Evolutionary conservation across 768 basidiomycete genomes (phyloP).

Genomic region (Termitomyces sp.): DNA sequence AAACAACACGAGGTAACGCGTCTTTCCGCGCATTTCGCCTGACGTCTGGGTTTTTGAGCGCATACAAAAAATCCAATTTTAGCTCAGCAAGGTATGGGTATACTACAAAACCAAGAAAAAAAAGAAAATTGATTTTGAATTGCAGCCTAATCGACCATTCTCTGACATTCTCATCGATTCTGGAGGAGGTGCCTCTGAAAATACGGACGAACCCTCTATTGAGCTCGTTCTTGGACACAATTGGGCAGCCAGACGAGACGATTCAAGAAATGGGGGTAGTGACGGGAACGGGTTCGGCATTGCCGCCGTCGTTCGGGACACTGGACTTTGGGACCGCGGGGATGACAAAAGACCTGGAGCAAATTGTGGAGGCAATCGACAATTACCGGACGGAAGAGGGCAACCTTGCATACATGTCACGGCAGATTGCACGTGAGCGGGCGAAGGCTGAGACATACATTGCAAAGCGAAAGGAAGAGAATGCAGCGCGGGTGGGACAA

Average conservation of each 20-base stretch:
- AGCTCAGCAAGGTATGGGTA: constrained; percentile 70
- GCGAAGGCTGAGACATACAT: constrained; percentile 73
- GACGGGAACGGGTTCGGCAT: constrained; percentile 30
- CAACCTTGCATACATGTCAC: constrained; percentile 81
- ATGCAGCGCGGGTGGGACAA: constrained; percentile 68
- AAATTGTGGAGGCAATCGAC: constrained; percentile 82
- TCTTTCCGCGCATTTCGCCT: constrained; percentile 88
- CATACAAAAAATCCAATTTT: constrained; percentile 80
- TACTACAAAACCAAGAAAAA: neutral
- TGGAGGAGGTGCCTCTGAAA: constrained; percentile 82
- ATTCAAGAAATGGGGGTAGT: constrained; percentile 33
- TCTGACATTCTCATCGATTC: constrained; percentile 79
- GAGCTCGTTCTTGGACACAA: constrained; percentile 68
- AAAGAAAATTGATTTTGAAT: constrained; percentile 4
- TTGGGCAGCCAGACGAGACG: constrained; percentile 45
- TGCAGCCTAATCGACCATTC: constrained; percentile 72
- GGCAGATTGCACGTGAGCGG: constrained; percentile 87
- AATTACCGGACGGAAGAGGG: constrained; percentile 87
- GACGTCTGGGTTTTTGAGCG: constrained; percentile 74
- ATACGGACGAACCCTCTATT: constrained; percentile 79
- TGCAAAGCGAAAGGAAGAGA: constrained; percentile 88
- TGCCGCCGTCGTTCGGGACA: constrained; percentile 59
- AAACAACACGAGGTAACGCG: constrained; percentile 76
- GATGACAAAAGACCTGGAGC: constrained; percentile 73
- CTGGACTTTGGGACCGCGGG: constrained; percentile 70